A percentile compares a stretch with the other conserved stretches of the same genome.
phyloP scores from a whole-genome alignment of 257 asterid species.

The Solanum corneliomulleri region DNA sequence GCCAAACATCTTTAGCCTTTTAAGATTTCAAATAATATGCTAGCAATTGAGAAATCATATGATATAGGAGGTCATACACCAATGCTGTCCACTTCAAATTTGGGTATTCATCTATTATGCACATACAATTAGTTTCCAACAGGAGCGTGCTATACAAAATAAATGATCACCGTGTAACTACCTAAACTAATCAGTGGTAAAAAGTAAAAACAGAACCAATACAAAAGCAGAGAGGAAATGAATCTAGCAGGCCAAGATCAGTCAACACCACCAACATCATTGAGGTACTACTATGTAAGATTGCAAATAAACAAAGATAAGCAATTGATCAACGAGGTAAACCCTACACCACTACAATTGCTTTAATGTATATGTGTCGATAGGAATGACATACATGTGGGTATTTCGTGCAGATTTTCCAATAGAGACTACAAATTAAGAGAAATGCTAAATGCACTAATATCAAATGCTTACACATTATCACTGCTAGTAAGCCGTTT shows the following conservation, averaged over 20 bases:
- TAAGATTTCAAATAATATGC: neutral
- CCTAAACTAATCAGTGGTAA: neutral
- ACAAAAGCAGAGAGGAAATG: neutral
- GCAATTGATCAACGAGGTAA: neutral
- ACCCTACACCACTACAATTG: neutral
- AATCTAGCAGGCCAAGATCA: neutral
- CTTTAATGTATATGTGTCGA: neutral
- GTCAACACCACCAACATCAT: neutral
- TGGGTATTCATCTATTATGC: neutral
- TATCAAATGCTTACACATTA: neutral
- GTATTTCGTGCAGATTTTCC: neutral
- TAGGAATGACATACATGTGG: neutral
- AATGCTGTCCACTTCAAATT: neutral
- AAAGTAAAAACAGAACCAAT: neutral
- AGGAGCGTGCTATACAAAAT: neutral
- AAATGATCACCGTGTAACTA: neutral
- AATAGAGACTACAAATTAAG: neutral
- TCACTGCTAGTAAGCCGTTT: neutral
- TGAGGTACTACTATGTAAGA: neutral
- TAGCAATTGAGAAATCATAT: neutral
- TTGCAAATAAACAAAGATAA: neutral
- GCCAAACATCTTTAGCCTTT: neutral
- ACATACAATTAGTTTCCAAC: neutral
- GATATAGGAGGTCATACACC: neutral
- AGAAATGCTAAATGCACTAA: neutral